Evolutionary conservation across 192 early-diverging fungal species (phyloP).

Genomic region (Entrophospora sp.): DNA sequence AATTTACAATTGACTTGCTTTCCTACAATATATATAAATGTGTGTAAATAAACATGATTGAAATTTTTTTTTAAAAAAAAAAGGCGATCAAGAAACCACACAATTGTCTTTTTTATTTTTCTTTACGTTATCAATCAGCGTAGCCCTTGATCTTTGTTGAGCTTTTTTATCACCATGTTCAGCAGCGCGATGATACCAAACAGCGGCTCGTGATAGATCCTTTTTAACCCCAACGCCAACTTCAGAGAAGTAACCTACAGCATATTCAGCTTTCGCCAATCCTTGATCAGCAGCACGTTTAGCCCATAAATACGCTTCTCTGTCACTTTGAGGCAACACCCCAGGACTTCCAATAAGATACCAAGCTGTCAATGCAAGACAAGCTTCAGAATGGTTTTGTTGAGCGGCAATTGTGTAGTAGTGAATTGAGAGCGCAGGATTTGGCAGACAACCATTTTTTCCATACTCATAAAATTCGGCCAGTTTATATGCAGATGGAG

Average conservation of each 20-base stretch:
- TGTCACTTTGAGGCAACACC: slow-evolving; percentile 48
- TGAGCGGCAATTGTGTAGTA: slow-evolving; percentile 56
- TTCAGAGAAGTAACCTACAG: slow-evolving; percentile 55
- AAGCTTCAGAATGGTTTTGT: slow-evolving; percentile 50
- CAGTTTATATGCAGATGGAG: slow-evolving; percentile 48
- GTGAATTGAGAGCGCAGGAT: slow-evolving; percentile 44
- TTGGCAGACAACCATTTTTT: slow-evolving; percentile 40
- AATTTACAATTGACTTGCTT: too few species aligned
- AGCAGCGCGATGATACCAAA: slow-evolving; percentile 59
- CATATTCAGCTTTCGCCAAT: slow-evolving; percentile 50
- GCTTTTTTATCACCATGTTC: slow-evolving; percentile 51
- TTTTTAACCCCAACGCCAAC: slow-evolving; percentile 47
- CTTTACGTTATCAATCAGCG: slow-evolving; percentile 29
- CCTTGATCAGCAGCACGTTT: slow-evolving; percentile 48
- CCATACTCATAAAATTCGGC: slow-evolving; percentile 58
- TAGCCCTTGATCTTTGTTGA: slow-evolving; percentile 38
- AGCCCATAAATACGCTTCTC: slow-evolving; percentile 55
- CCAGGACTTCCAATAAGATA: slow-evolving; percentile 48
- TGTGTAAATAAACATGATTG: too few species aligned
- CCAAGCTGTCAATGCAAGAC: slow-evolving; percentile 54
- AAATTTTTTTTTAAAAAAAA: too few species aligned
- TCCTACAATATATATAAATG: too few species aligned
- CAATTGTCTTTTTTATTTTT: slow-evolving; percentile 43
- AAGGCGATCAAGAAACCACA: slow-evolving; percentile 17
- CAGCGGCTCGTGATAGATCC: slow-evolving; percentile 43